These are phyloP conservation scores for Trametes pubescens DNA, from an alignment of 1,284 basidiomycete genomes.

Conservation along the genomic window DNA sequence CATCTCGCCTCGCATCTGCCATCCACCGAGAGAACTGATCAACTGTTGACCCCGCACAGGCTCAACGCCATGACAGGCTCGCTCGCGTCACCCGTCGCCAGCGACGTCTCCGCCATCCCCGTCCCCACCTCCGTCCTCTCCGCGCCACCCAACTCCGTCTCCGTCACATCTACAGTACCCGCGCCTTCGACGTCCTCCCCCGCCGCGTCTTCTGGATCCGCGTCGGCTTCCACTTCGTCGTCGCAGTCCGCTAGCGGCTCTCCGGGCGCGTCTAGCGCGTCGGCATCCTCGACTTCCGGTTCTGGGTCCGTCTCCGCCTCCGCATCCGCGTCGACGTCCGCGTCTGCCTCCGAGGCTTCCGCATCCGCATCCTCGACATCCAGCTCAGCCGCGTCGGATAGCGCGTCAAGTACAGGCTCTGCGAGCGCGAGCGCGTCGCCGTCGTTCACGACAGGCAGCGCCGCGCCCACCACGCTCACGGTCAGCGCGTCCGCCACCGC, in stretches of 20 bases:
- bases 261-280: not conserved
- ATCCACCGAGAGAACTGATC: not conserved
- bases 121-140: slow-evolving; percentile 50
- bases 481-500: slow-evolving; percentile 4
- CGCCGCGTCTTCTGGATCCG: not conserved
- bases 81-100: slow-evolving; percentile 54
- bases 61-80: slow-evolving; percentile 67
- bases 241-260: not conserved
- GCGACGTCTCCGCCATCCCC: slow-evolving; percentile 56
- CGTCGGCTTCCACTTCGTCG: not conserved
- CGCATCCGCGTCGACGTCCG: not conserved
- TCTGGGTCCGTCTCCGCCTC: not conserved
- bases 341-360: not conserved
- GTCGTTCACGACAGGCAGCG: not conserved
- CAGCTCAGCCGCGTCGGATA: not conserved
- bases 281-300: not conserved
- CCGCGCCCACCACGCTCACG: slow-evolving; percentile 16
- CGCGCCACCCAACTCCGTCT: slow-evolving; percentile 30
- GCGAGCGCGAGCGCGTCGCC: not conserved
- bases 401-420: not conserved
- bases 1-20: too few relatives aligned
- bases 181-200: slow-evolving; percentile 3
- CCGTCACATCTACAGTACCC: slow-evolving; percentile 24
- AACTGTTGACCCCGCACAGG: slow-evolving; percentile 41
- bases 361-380: not conserved